A percentile compares a stretch with the other conserved stretches of the same genome.
Evolutionary conservation across 1,139 yeast species (phyloP).

Genomic region (Pichia norvegensis): DNA sequence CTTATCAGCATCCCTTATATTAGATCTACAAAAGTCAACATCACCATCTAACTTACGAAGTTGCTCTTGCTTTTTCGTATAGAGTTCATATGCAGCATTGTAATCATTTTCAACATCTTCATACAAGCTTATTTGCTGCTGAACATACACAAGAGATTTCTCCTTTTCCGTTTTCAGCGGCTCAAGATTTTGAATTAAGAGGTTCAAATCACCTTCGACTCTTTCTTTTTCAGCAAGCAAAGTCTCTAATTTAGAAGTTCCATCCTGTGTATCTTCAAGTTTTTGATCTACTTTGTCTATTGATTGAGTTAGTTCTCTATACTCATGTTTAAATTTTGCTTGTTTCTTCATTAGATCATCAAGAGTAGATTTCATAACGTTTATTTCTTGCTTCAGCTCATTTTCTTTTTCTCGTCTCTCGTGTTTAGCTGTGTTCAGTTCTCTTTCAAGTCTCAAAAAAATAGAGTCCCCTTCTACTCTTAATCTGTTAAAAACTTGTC

Average conservation of each 20-base stretch:
- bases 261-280: conserved; percentile 30
- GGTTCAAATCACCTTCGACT: conserved; percentile 4
- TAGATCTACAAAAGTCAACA: conserved; percentile 5
- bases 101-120: conserved; percentile 7
- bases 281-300: conserved; percentile 24
- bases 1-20: conserved; percentile 13
- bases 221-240: conserved; percentile 16
- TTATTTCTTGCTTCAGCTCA: not conserved
- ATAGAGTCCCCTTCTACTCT: conserved; percentile 21
- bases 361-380: not conserved
- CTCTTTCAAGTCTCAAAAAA: conserved; percentile 16
- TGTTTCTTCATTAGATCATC: not conserved
- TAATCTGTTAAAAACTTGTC: conserved; percentile 15
- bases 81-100: conserved; percentile 10
- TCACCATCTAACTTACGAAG: conserved; percentile 1
- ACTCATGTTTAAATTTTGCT: conserved; percentile 10
- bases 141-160: conserved; percentile 1
- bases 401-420: conserved; percentile 1
- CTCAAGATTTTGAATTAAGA: conserved; percentile 9
- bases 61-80: conserved; percentile 3
- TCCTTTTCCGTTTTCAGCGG: conserved; percentile 7
- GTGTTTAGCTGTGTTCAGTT: conserved; percentile 19
- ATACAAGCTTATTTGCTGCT: conserved; percentile 4
- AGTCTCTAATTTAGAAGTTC: conserved; percentile 31
- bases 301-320: conserved; percentile 17